Evolutionary conservation across 2,329 filamentous ascomycete genomes (phyloP).

Genomic region (Diplodia scrobiculata): DNA sequence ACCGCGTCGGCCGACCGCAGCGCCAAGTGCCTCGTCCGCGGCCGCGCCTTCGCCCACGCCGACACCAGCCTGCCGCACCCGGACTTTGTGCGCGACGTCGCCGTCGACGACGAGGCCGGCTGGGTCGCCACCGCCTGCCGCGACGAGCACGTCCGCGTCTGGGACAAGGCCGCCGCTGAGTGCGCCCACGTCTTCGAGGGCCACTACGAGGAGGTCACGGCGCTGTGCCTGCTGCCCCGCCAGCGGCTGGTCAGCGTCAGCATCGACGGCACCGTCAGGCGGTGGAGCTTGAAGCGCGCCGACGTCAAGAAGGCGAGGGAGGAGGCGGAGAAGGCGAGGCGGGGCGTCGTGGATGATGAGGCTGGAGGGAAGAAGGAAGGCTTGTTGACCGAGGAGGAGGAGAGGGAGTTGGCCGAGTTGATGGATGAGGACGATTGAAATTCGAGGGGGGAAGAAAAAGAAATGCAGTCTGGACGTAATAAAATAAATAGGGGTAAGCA

Average conservation of each 20-base stretch:
- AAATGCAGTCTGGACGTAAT: background rate
- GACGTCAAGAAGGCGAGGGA: conserved; percentile 61
- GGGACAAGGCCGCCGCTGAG: conserved; percentile 73
- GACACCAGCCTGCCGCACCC: conserved; percentile 78
- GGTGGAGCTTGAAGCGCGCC: conserved; percentile 71
- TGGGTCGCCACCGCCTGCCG: conserved; percentile 87
- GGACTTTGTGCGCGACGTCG: conserved; percentile 85
- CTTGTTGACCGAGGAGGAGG: conserved; percentile 82
- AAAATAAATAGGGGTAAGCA: background rate
- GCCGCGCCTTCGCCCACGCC: conserved; percentile 59
- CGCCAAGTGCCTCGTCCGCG: conserved; percentile 73
- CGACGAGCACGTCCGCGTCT: conserved; percentile 88
- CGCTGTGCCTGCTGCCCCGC: conserved; percentile 64
- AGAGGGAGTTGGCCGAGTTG: conserved; percentile 85
- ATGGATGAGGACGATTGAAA: conserved; percentile 72
- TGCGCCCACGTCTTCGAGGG: conserved; percentile 74
- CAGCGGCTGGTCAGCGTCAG: conserved; percentile 69
- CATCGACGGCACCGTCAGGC: conserved; percentile 85
- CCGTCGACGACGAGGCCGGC: conserved; percentile 66
- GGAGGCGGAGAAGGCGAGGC: conserved; percentile 53
- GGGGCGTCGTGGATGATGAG: conserved; percentile 51
- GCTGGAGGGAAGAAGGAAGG: conserved; percentile 53
- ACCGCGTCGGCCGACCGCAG: conserved; percentile 91
- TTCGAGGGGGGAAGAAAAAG: background rate
- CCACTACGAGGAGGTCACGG: conserved; percentile 92